Percentiles rank a stretch among this genome's conserved stretches.
Evolutionary conservation across 2,329 filamentous ascomycete species (phyloP).

Genomic region (Calonectria crousiana): DNA sequence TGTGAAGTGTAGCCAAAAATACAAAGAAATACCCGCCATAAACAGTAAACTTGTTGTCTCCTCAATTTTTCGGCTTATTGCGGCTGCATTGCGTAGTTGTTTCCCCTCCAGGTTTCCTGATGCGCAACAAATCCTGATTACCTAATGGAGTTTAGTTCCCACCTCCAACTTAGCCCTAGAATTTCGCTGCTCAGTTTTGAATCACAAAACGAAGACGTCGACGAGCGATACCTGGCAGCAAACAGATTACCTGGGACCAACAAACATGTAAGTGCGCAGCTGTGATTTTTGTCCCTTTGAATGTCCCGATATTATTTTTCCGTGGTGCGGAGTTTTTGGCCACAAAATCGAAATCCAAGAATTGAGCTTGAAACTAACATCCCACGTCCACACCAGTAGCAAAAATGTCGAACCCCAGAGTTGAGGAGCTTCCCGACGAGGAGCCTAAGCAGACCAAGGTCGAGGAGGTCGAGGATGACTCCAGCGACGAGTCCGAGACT

Average conservation of each 20-base stretch:
- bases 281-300: constrained; percentile 23
- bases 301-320: constrained; percentile 31
- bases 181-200: constrained; percentile 54
- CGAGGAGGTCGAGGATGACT: constrained; percentile 77
- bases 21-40: constrained; percentile 45
- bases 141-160: constrained; percentile 55
- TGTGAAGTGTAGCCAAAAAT: constrained; percentile 49
- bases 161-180: constrained; percentile 59
- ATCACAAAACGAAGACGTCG: constrained; percentile 54
- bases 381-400: constrained; percentile 49
- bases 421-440: constrained; percentile 97
- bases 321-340: constrained; percentile 31
- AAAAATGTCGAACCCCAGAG: constrained; percentile 96
- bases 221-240: constrained; percentile 47
- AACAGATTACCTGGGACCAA: constrained; percentile 51
- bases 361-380: constrained; percentile 43
- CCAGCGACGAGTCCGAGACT: constrained; percentile 80
- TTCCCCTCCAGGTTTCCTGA: constrained; percentile 16
- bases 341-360: constrained; percentile 34
- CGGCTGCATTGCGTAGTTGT: constrained; percentile 24
- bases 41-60: constrained; percentile 12
- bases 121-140: constrained; percentile 47
- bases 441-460: constrained; percentile 85
- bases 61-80: constrained; percentile 3
- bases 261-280: constrained; percentile 51